These are phyloP conservation scores for Melampsora larici-populina DNA, from an alignment of 1,284 basidiomycete genomes.

Conservation along the genomic window DNA sequence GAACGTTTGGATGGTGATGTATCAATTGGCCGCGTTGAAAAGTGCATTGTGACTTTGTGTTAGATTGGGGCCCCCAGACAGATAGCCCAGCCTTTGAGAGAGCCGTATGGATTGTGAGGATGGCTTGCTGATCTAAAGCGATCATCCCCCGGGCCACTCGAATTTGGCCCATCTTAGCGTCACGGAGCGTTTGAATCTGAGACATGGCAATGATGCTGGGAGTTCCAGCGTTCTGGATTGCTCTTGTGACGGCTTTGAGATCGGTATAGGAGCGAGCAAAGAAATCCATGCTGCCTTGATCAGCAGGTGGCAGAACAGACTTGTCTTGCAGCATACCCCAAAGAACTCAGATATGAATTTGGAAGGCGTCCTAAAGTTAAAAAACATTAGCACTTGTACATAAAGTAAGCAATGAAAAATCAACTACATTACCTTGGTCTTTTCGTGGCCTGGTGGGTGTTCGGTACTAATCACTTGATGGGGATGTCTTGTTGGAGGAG, in stretches of 20 bases:
- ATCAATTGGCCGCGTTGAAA: background rate
- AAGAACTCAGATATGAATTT: conserved; percentile 31
- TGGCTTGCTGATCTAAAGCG: background rate
- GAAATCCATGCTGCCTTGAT: background rate
- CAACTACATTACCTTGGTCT: background rate
- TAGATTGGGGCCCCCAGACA: background rate
- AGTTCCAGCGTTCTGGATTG: too few species aligned
- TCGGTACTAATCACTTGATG: background rate
- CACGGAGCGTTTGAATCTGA: background rate
- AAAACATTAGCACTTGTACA: background rate
- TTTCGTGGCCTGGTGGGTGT: background rate
- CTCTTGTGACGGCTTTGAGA: conserved; percentile 1
- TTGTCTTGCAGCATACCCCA: too few species aligned
- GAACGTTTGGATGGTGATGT: too few species aligned
- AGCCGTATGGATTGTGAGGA: background rate
- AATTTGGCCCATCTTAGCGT: background rate
- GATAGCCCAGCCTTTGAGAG: background rate
- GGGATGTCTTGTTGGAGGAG: background rate
- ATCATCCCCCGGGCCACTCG: background rate
- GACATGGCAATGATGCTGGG: background rate
- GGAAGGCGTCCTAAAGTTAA: conserved; percentile 17
- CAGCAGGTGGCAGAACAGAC: conserved; percentile 1
- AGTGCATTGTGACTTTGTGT: background rate
- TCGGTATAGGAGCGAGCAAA: conserved; percentile 4
- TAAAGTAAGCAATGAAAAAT: background rate